Conservation (phyloP, 2,329 filamentous ascomycete species). For the Talaromyces sp. region DNA sequence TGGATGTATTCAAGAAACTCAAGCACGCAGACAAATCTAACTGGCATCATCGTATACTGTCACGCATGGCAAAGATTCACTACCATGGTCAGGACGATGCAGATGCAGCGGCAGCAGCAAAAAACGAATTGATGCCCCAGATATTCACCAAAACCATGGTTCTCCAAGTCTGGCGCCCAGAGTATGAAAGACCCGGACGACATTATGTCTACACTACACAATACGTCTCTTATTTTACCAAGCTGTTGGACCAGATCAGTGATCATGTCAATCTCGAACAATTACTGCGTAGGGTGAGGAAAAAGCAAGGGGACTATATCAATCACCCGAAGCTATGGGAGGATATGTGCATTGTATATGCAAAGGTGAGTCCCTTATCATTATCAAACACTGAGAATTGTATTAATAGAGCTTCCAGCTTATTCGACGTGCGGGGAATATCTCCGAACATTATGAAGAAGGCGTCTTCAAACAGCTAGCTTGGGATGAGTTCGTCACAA, state of each 20-base stretch:
- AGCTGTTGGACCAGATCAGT: constrained; percentile 68
- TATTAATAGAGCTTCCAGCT: constrained; percentile 35
- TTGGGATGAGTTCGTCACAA: constrained; percentile 62
- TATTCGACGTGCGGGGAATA: constrained; percentile 55
- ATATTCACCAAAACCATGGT: constrained; percentile 94
- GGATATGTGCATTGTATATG: constrained; percentile 57
- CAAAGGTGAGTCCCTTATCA: constrained; percentile 39
- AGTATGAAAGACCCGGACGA: constrained; percentile 76
- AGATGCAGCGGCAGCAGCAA: constrained; percentile 58
- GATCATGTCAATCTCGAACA: constrained; percentile 75
- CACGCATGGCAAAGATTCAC: constrained; percentile 65
- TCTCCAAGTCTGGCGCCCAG: constrained; percentile 92
- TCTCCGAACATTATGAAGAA: constrained; percentile 63
- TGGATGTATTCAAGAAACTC: constrained; percentile 57
- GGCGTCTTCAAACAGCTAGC: constrained; percentile 61
- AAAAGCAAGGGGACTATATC: constrained; percentile 73
- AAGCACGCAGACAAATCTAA: constrained; percentile 79
- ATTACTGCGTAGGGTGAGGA: constrained; percentile 73
- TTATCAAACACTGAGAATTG: not conserved
- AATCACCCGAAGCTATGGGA: constrained; percentile 63
- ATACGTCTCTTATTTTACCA: constrained; percentile 79
- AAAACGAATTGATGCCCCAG: constrained; percentile 74
- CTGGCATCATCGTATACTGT: constrained; percentile 91
- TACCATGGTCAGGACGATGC: constrained; percentile 55
- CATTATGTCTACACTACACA: constrained; percentile 90